Conservation (phyloP, 176 grass and related monocot genomes). For the Metroxylon sagu region DNA sequence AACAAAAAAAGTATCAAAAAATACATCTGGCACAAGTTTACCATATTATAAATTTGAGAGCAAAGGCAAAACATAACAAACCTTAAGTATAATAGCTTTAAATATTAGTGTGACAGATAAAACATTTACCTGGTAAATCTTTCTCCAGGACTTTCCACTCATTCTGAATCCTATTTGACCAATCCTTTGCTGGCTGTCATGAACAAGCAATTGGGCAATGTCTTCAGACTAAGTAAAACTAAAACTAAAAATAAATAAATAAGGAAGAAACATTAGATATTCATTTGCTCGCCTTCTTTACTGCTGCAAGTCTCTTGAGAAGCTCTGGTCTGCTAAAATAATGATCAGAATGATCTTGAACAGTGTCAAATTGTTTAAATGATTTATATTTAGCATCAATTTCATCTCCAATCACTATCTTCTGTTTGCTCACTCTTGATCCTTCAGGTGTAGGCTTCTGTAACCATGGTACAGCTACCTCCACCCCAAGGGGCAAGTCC, state of each 20-base stretch:
- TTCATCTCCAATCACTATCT: slow-evolving; percentile 26
- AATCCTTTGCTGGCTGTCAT: slow-evolving; percentile 48
- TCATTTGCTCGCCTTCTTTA: background rate
- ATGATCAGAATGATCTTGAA: slow-evolving; percentile 59
- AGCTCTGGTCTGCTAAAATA: slow-evolving; percentile 32
- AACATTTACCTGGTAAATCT: slow-evolving; percentile 47
- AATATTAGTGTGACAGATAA: background rate
- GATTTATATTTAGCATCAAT: slow-evolving; percentile 40
- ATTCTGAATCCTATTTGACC: slow-evolving; percentile 49
- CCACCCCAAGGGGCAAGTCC: slow-evolving; percentile 22
- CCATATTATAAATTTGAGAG: too few species aligned
- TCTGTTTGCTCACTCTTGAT: slow-evolving; percentile 13
- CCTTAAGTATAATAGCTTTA: background rate
- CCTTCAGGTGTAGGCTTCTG: slow-evolving; percentile 20
- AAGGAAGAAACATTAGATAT: slow-evolving; percentile 4
- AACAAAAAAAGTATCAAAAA: too few species aligned
- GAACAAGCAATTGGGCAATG: background rate
- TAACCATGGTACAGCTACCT: slow-evolving; percentile 26
- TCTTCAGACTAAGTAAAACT: slow-evolving; percentile 5
- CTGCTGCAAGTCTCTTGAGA: background rate
- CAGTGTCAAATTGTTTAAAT: slow-evolving; percentile 59
- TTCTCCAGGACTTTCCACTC: slow-evolving; percentile 73
- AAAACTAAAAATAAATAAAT: slow-evolving; percentile 4
- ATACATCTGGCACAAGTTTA: too few species aligned
- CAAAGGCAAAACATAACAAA: slow-evolving; percentile 1